phyloP scores from a whole-genome alignment of 352 stramenopile species.

The Globisporangium uncinulatum region DNA sequence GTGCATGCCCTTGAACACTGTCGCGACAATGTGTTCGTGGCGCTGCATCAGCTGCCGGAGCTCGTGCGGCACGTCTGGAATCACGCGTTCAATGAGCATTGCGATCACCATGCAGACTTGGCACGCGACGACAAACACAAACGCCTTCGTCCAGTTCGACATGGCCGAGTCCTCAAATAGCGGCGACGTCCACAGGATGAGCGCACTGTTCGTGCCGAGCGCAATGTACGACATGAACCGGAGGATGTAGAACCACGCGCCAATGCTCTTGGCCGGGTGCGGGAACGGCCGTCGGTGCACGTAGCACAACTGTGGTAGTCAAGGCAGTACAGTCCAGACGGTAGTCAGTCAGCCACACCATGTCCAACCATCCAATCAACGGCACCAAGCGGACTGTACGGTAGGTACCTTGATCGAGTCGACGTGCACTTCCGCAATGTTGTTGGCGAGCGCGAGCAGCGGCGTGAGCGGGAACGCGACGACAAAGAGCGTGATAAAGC shows the following conservation, averaged over 20 bases:
- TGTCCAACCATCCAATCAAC: background rate
- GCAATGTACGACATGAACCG: conserved; percentile 78
- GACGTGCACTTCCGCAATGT: conserved; percentile 89
- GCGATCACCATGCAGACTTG: conserved; percentile 66
- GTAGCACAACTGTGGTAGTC: conserved; percentile 43
- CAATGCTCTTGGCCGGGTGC: conserved; percentile 81
- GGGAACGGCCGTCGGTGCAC: conserved; percentile 76
- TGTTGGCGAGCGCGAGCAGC: conserved; percentile 87
- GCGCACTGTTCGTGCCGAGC: conserved; percentile 67
- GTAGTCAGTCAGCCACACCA: background rate
- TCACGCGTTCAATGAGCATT: conserved; percentile 46
- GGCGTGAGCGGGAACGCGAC: conserved; percentile 91
- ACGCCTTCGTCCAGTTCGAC: conserved; percentile 36
- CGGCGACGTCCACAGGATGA: conserved; percentile 81
- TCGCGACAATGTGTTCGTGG: conserved; percentile 68
- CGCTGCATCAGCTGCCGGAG: conserved; percentile 51
- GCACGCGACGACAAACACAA: conserved; percentile 66
- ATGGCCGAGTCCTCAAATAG: conserved; percentile 40
- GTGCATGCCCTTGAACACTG: conserved; percentile 70
- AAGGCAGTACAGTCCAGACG: no score
- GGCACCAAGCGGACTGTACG: conserved; percentile 1
- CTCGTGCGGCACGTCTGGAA: conserved; percentile 55
- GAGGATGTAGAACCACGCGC: conserved; percentile 89
- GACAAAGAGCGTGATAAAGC: conserved; percentile 94
- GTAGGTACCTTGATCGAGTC: conserved; percentile 69